phyloP scores from a whole-genome alignment of 148 eudicot species.

The Oxyria digyna region DNA sequence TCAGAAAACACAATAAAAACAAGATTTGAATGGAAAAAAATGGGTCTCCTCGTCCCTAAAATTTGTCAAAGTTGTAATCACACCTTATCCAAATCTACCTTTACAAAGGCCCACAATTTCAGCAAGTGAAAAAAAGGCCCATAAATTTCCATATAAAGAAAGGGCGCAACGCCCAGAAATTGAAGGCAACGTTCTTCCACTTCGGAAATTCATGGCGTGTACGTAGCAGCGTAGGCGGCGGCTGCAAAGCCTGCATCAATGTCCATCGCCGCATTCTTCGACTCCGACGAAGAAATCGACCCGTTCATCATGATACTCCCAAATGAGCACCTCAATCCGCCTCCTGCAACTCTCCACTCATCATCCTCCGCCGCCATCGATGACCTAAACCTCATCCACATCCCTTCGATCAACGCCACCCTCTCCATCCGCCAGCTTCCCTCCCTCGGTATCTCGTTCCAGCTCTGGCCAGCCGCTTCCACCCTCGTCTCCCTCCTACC shows the following conservation, averaged over 20 bases:
- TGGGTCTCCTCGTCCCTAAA: too few relatives aligned
- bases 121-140: too few relatives aligned
- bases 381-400: conserved; percentile 14
- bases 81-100: too few relatives aligned
- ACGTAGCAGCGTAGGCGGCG: background rate
- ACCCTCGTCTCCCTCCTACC: conserved; percentile 49
- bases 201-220: background rate
- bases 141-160: background rate
- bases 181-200: background rate
- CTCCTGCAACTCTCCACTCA: conserved; percentile 9
- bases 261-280: background rate
- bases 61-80: too few relatives aligned
- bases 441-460: conserved; percentile 64
- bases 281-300: conserved; percentile 17
- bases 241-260: background rate
- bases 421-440: conserved; percentile 49
- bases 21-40: too few relatives aligned
- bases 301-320: conserved; percentile 17
- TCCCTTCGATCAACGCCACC: conserved; percentile 33
- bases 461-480: conserved; percentile 80
- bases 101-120: too few relatives aligned
- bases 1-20: too few relatives aligned
- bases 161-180: background rate
- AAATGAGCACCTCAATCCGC: background rate
- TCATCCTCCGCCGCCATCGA: conserved; percentile 3